Percentiles rank a stretch among this genome's conserved stretches.
phyloP scores from a whole-genome alignment of 306 rosid genomes.

The Pterocarpus macrocarpus region DNA sequence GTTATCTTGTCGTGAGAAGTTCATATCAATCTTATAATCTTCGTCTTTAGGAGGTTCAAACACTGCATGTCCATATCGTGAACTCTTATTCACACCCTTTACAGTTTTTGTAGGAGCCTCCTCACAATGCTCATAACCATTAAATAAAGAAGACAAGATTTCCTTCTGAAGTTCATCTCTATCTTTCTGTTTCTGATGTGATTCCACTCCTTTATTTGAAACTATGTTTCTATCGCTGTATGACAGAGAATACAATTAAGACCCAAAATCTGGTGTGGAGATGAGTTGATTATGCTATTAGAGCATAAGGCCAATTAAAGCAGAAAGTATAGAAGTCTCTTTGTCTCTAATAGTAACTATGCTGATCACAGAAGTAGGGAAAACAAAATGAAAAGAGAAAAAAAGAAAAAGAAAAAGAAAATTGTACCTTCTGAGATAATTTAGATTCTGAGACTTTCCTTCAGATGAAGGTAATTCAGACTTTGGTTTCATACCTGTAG shows the following conservation, averaged over 20 bases:
- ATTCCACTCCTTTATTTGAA: constrained; percentile 49
- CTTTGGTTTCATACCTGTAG: constrained; percentile 49
- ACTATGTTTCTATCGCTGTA: constrained; percentile 47
- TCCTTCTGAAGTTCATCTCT: constrained; percentile 69
- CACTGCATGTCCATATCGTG: constrained; percentile 56
- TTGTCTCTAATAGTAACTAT: constrained; percentile 21
- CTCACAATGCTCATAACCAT: constrained; percentile 50
- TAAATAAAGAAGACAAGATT: constrained; percentile 66
- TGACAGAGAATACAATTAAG: constrained; percentile 40
- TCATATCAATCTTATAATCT: constrained; percentile 50
- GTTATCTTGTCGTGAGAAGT: constrained; percentile 45
- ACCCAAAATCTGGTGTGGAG: constrained; percentile 44
- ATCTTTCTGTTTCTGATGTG: constrained; percentile 44
- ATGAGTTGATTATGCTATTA: constrained; percentile 9
- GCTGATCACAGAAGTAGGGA: constrained; percentile 4
- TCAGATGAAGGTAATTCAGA: constrained; percentile 51
- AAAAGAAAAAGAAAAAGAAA: constrained; percentile 22
- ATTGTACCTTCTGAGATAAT: constrained; percentile 55
- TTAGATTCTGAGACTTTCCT: constrained; percentile 50
- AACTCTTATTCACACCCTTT: constrained; percentile 48
- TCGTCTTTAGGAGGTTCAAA: constrained; percentile 63
- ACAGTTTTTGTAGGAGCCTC: constrained; percentile 54
- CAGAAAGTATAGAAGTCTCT: constrained; percentile 18
- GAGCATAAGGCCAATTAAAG: constrained; percentile 18
- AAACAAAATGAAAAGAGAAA: constrained; percentile 28